These are phyloP conservation scores for Coemansia javaensis DNA, from an alignment of 192 early-diverging fungal genomes.

Conservation along the genomic window DNA sequence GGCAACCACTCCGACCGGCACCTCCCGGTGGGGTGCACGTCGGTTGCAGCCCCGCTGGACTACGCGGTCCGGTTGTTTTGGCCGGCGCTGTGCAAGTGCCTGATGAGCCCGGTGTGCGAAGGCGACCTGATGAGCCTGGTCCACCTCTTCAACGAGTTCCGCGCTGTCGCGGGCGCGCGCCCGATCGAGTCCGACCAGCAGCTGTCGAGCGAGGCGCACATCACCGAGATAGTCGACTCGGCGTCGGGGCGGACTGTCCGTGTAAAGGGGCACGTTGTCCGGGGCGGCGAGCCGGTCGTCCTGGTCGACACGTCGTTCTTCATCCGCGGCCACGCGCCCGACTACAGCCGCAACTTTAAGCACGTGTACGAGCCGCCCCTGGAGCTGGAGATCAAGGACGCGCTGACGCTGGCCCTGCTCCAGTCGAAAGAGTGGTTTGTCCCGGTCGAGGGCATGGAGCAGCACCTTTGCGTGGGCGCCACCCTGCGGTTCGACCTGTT, in stretches of 20 bases:
- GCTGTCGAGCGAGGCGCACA: conserved; percentile 67
- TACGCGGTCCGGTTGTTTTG: conserved; percentile 90
- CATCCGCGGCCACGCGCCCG: conserved; percentile 70
- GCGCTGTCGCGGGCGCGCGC: conserved; percentile 59
- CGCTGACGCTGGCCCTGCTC: conserved; percentile 74
- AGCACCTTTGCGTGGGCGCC: conserved; percentile 16
- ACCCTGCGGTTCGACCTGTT: conserved; percentile 72
- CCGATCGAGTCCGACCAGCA: conserved; percentile 61
- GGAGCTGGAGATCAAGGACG: conserved; percentile 58
- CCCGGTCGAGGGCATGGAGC: conserved; percentile 9
- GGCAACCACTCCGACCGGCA: conserved; percentile 62
- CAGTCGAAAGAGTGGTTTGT: conserved; percentile 77
- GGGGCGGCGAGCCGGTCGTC: conserved; percentile 58
- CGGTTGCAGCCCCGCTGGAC: conserved; percentile 68
- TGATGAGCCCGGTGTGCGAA: conserved; percentile 81
- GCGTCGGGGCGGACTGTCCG: conserved; percentile 81
- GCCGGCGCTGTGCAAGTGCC: conserved; percentile 81
- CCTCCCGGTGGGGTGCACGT: conserved; percentile 6
- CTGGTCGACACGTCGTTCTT: conserved; percentile 80
- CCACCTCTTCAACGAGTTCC: conserved; percentile 86
- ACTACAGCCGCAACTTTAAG: conserved; percentile 77
- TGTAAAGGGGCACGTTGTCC: conserved; percentile 67
- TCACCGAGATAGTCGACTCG: conserved; percentile 74
- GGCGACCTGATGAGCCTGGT: conserved; percentile 85
- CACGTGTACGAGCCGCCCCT: conserved; percentile 70